Evolutionary conservation across 2,329 filamentous ascomycete genomes (phyloP).

Genomic region (Botrytis galanthina): DNA sequence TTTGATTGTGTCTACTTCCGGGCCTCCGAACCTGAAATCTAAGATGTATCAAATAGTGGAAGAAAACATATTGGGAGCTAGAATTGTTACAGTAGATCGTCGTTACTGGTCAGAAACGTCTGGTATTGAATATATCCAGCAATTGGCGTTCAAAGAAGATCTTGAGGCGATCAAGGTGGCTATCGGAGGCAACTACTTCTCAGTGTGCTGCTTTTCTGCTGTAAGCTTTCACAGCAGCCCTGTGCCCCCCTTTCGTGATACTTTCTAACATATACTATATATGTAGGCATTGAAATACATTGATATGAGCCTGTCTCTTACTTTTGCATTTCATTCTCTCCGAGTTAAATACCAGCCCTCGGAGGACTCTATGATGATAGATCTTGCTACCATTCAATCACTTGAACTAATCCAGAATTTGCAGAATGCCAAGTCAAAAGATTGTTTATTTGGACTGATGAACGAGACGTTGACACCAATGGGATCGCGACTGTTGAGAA

Average conservation of each 20-base stretch:
- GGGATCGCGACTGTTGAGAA: conserved; percentile 79
- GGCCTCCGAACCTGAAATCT: conserved; percentile 62
- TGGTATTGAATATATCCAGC: conserved; percentile 75
- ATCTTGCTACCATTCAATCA: conserved; percentile 80
- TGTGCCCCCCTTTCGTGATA: not conserved
- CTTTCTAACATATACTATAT: conserved; percentile 17
- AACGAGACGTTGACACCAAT: conserved; percentile 86
- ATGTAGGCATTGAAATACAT: conserved; percentile 75
- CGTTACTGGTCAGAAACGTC: conserved; percentile 78
- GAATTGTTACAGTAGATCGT: conserved; percentile 66
- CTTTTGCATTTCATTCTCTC: conserved; percentile 75
- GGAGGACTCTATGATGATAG: conserved; percentile 94
- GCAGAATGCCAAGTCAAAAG: conserved; percentile 71
- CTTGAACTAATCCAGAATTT: conserved; percentile 90
- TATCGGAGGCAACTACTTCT: conserved; percentile 79
- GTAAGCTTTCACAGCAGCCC: conserved; percentile 49
- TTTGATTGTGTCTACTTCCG: conserved; percentile 71
- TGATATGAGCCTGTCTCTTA: conserved; percentile 64
- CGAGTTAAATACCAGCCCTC: conserved; percentile 84
- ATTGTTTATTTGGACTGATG: conserved; percentile 80
- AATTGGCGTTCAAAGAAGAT: conserved; percentile 77
- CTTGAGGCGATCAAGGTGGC: conserved; percentile 77
- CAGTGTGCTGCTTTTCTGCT: conserved; percentile 80
- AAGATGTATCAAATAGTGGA: conserved; percentile 73
- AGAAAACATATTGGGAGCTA: conserved; percentile 64